Evolutionary conservation across 805 yeast species (phyloP).

Genomic region (Lachancea sp.): DNA sequence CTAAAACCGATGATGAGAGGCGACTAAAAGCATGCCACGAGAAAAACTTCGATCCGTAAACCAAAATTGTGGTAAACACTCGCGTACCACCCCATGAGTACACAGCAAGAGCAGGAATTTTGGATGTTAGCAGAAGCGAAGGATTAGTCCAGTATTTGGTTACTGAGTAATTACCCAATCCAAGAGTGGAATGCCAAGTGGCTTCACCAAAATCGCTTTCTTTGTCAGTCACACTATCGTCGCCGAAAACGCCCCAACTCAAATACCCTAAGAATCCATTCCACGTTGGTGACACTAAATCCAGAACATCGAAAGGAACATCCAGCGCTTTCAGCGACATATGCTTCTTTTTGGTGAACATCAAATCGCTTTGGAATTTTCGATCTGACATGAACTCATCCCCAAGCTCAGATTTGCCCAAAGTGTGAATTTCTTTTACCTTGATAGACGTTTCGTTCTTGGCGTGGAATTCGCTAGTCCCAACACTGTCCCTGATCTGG

Average conservation of each 20-base stretch:
- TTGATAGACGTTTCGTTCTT: slow-evolving; percentile 50
- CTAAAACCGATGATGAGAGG: slow-evolving; percentile 47
- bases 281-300: slow-evolving; percentile 72
- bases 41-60: slow-evolving; percentile 35
- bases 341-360: slow-evolving; percentile 78
- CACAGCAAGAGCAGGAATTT: slow-evolving; percentile 30
- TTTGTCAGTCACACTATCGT: slow-evolving; percentile 3
- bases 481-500: slow-evolving; percentile 58
- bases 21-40: slow-evolving; percentile 35
- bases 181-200: slow-evolving; percentile 14
- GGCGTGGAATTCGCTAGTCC: slow-evolving; percentile 62
- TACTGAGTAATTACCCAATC: slow-evolving; percentile 20
- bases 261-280: slow-evolving; percentile 46
- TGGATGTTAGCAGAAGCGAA: slow-evolving; percentile 31
- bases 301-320: slow-evolving; percentile 56
- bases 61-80: slow-evolving; percentile 32
- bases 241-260: slow-evolving; percentile 30
- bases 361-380: slow-evolving; percentile 61
- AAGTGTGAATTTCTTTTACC: slow-evolving; percentile 52
- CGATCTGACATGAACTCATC: slow-evolving; percentile 52
- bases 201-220: neutral
- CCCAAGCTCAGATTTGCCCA: slow-evolving; percentile 64
- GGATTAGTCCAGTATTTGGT: slow-evolving; percentile 29
- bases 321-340: slow-evolving; percentile 50
- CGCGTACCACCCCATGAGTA: slow-evolving; percentile 37